Evolutionary conservation across 441 rosid genomes (phyloP).

Genomic region (Arabidopsis lyrata): DNA sequence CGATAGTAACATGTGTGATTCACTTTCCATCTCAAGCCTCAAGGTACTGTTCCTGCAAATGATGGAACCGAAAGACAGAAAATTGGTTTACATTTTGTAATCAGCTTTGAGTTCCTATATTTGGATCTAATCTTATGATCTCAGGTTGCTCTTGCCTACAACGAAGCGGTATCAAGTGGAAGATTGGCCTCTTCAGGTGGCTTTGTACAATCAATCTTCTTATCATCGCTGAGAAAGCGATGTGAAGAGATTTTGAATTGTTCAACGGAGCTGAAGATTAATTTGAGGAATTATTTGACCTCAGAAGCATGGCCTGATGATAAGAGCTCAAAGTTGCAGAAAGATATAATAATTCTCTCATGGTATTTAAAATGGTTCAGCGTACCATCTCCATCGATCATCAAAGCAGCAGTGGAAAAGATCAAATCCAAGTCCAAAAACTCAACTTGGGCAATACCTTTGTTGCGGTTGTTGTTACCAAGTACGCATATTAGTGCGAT

Average conservation of each 20-base stretch:
- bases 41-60: conserved; percentile 60
- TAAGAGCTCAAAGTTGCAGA: conserved; percentile 43
- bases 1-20: conserved; percentile 52
- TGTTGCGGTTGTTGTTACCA: conserved; percentile 75
- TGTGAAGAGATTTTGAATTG: conserved; percentile 68
- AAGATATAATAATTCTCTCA: conserved; percentile 59
- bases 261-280: conserved; percentile 51
- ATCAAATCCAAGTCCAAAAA: conserved; percentile 55
- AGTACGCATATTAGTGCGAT: conserved; percentile 61
- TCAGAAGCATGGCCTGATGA: conserved; percentile 67
- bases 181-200: conserved; percentile 70
- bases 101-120: neutral
- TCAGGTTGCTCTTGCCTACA: conserved; percentile 87
- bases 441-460: conserved; percentile 59
- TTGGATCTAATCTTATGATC: conserved; percentile 28
- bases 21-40: conserved; percentile 76
- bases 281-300: conserved; percentile 58
- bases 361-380: conserved; percentile 92
- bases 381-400: conserved; percentile 66
- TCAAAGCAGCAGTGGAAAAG: conserved; percentile 57
- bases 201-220: conserved; percentile 74
- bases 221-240: conserved; percentile 73
- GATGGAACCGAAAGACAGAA: neutral
- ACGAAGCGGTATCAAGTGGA: conserved; percentile 77
- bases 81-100: conserved; percentile 12